Evolutionary conservation across 139 green algal genomes (phyloP).

Genomic region (Chlamydomonas eustigma): DNA sequence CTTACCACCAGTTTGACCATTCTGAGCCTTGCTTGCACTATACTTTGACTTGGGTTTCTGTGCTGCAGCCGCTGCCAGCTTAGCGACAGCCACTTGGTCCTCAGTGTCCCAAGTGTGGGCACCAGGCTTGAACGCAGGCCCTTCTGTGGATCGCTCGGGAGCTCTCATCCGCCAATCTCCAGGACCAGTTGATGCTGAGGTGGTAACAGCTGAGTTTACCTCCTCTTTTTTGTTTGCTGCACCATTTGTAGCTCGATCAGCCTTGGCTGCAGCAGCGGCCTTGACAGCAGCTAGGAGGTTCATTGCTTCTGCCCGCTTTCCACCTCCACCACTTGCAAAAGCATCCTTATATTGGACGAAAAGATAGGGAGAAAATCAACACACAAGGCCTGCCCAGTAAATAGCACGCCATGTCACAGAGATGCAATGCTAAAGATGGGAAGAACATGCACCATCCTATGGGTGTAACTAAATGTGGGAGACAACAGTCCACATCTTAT

Average conservation of each 20-base stretch:
- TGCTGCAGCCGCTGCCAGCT: neutral
- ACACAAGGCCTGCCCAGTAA: too few relatives aligned
- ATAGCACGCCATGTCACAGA: too few relatives aligned
- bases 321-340: slow-evolving; percentile 40
- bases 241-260: too few relatives aligned
- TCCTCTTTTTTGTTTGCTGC: too few relatives aligned
- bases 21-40: neutral
- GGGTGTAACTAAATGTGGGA: too few relatives aligned
- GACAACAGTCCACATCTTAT: too few relatives aligned
- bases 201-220: too few relatives aligned
- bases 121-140: slow-evolving; percentile 73
- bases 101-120: slow-evolving; percentile 86
- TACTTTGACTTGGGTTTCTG: slow-evolving; percentile 31
- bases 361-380: too few relatives aligned
- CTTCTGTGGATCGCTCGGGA: slow-evolving; percentile 24
- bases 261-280: slow-evolving; percentile 17
- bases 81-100: neutral
- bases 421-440: too few relatives aligned
- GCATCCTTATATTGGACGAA: slow-evolving; percentile 15
- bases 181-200: neutral
- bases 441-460: too few relatives aligned
- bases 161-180: slow-evolving; percentile 57
- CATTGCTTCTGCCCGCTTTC: slow-evolving; percentile 48
- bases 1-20: slow-evolving; percentile 21
- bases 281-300: slow-evolving; percentile 64